Base-by-base conservation (phyloP, 129 eudicot species). In the Arctium minus region DNA sequence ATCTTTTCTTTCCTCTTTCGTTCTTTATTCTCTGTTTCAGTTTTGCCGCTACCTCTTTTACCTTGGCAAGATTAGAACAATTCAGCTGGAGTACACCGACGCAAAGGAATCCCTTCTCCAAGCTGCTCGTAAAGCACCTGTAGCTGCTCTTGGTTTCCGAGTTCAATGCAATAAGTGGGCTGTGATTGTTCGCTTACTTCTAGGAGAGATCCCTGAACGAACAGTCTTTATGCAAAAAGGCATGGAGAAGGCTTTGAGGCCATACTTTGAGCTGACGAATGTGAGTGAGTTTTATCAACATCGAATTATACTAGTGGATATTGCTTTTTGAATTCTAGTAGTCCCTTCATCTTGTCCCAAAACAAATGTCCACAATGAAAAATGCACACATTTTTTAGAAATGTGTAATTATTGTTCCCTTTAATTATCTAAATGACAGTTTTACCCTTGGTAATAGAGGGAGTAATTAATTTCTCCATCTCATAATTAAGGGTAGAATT, bases 111-210 rank as follows among this genome's bases (percentile, higher is more conserved):
- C 97, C 73, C 98, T 96, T 44, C 96, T 93, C 39, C 99, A 96
- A 89, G 99, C 99, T 86, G 98, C 99, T 37, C 87, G 99, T 76
- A 96, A 96, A 86, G 99, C 99, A 30, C 99, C 99, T 29, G 86
- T 89, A 65, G 96, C 99, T 17, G 99, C 99, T 80, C 97, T 94
- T 72, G 99, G 99, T 77, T 96, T 96, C 83, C 86, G 99, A 64
- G 89, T 93, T 75, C 98, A 90, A 82, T 96, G 99, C 92, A 96
- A 92, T 80, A 96, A 96, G 83, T 96, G 99, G 99, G 99, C 99
- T 74, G 97, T 96, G 48, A 96, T 93, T 72, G 98, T 96, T 40
- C 97, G 99, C 65, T 80, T 96, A 69, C 91, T 93, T 69, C 88
- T 96, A 6, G 98, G 98, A 70, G 99, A 96, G 84, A 96, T 96